Evolutionary conservation across 495 filamentous ascomycete genomes (phyloP).

Genomic region (Aspergillus sclerotiicarbonarius): DNA sequence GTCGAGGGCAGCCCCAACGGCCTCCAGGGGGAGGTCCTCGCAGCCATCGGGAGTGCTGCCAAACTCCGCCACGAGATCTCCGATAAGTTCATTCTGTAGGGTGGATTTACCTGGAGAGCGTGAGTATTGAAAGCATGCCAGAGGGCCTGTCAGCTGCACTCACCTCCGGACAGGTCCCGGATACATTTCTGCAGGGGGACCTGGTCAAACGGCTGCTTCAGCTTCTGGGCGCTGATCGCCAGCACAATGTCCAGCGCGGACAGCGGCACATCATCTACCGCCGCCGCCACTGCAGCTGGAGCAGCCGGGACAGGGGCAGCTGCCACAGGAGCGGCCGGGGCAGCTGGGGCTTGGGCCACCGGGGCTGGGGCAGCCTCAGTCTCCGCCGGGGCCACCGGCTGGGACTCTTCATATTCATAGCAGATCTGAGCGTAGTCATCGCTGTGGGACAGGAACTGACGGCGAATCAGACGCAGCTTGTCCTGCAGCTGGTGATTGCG

Average conservation of each 20-base stretch:
- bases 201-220: neutral
- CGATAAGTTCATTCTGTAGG: slow-evolving; percentile 91
- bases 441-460: slow-evolving; percentile 56
- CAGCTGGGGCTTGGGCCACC: neutral
- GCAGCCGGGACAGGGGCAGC: neutral
- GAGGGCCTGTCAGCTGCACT: slow-evolving; percentile 84
- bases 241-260: neutral
- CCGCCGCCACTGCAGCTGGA: neutral
- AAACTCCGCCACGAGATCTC: slow-evolving; percentile 94
- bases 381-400: neutral
- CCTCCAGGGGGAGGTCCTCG: slow-evolving; percentile 90
- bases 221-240: neutral
- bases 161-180: slow-evolving; percentile 52
- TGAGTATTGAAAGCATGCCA: slow-evolving; percentile 80
- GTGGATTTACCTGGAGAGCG: slow-evolving; percentile 80
- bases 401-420: neutral
- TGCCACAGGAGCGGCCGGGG: neutral
- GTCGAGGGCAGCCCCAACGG: slow-evolving; percentile 75
- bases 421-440: neutral
- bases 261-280: neutral
- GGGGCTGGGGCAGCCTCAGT: no score
- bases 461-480: slow-evolving; percentile 93
- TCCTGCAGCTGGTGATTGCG: slow-evolving; percentile 92
- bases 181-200: neutral
- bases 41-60: slow-evolving; percentile 96